Percentiles rank a stretch among this genome's conserved stretches.
Conservation (phyloP, 306 rosid species). For the Gynostemma pentaphyllum region DNA sequence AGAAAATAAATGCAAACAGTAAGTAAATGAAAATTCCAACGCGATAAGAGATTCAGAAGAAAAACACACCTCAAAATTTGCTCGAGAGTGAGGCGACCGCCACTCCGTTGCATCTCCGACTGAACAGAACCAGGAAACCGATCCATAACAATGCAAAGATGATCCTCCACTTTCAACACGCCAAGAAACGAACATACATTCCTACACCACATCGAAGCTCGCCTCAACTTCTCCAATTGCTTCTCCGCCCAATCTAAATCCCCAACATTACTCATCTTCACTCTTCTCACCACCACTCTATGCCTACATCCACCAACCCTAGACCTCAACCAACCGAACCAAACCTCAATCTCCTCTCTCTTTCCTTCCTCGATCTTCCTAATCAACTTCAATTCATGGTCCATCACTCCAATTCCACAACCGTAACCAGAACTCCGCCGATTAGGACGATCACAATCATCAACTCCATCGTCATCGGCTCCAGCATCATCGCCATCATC, state of each 20-base stretch:
- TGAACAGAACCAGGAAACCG: constrained; percentile 79
- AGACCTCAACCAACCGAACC: constrained; percentile 54
- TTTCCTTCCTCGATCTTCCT: constrained; percentile 67
- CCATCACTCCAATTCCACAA: constrained; percentile 19
- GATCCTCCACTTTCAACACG: constrained; percentile 48
- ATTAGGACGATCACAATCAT: constrained; percentile 33
- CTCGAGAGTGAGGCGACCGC: constrained; percentile 94
- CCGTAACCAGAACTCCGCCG: constrained; percentile 14
- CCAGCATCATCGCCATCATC: constrained; percentile 32
- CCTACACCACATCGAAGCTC: constrained; percentile 98
- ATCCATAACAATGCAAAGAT: constrained; percentile 82
- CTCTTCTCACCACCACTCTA: constrained; percentile 71
- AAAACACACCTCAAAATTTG: constrained; percentile 68
- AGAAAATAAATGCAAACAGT: not conserved
- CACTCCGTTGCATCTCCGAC: constrained; percentile 92
- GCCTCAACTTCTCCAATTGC: constrained; percentile 69
- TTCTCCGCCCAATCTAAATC: constrained; percentile 84
- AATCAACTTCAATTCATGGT: constrained; percentile 64
- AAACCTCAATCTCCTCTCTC: constrained; percentile 69
- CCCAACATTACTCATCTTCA: constrained; percentile 39
- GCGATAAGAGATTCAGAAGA: not conserved
- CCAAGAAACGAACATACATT: constrained; percentile 95
- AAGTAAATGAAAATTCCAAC: not conserved
- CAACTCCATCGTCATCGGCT: constrained; percentile 16
- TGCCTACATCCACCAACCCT: constrained; percentile 58